These are phyloP conservation scores for Rhipidocladum racemiflorum DNA, from an alignment of 176 grass and related monocot species.

Conservation along the genomic window DNA sequence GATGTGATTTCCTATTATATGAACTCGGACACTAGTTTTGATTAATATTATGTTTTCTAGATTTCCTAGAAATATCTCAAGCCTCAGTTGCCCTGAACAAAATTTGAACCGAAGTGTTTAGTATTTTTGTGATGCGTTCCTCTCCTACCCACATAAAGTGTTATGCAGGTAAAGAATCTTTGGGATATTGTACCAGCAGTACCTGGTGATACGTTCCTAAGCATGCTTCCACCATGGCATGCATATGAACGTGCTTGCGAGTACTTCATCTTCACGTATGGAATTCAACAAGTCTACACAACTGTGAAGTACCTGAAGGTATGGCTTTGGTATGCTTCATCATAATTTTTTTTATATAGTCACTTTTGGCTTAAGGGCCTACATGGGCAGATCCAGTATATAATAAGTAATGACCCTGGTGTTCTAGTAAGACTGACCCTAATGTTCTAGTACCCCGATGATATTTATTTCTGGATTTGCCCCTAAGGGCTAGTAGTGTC, in stretches of 20 bases:
- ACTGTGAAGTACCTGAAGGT: constrained; percentile 86
- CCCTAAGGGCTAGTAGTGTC: background rate
- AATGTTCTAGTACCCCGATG: too few relatives aligned
- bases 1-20: constrained; percentile 24
- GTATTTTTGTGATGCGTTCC: background rate
- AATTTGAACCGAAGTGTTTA: background rate
- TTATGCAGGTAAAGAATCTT: constrained; percentile 73
- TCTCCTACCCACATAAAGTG: constrained; percentile 16
- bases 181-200: constrained; percentile 82
- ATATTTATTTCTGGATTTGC: too few relatives aligned
- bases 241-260: constrained; percentile 82
- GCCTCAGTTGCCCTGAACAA: background rate
- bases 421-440: too few relatives aligned
- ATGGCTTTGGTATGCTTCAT: background rate
- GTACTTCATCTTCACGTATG: constrained; percentile 87
- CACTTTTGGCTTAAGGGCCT: background rate
- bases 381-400: too few relatives aligned
- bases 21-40: background rate
- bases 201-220: constrained; percentile 84
- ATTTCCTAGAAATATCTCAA: constrained; percentile 19
- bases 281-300: constrained; percentile 92
- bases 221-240: constrained; percentile 98
- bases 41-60: background rate
- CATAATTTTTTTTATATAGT: constrained; percentile 7
- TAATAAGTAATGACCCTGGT: too few relatives aligned